Conservation (phyloP, 352 stramenopile genomes). For the Pythium brachiatum region DNA sequence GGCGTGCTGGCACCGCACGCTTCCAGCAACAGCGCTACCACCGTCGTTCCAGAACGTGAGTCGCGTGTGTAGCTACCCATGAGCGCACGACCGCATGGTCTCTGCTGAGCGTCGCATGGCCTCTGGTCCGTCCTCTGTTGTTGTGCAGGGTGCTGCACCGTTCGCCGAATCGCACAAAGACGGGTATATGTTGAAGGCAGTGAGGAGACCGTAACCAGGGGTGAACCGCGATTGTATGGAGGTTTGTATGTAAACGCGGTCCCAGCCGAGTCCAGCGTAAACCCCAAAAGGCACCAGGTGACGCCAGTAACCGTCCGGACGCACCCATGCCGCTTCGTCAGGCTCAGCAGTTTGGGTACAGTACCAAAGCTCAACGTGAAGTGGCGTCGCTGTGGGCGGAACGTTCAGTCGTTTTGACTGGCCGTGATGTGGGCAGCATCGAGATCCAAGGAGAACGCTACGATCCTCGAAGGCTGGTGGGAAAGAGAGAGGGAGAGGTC, state of each 20-base stretch:
- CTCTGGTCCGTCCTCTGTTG: neutral
- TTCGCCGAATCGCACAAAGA: slow-evolving; percentile 16
- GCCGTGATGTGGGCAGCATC: neutral
- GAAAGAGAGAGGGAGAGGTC: too few species aligned
- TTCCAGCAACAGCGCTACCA: neutral
- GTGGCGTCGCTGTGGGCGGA: neutral
- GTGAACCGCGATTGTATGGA: slow-evolving; percentile 15
- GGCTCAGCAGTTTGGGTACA: slow-evolving; percentile 5
- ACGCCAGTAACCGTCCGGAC: slow-evolving; percentile 18
- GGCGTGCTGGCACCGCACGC: neutral
- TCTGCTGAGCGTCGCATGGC: neutral
- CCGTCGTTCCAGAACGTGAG: slow-evolving; percentile 2
- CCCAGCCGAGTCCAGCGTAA: neutral
- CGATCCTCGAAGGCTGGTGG: too few species aligned
- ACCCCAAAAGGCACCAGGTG: neutral
- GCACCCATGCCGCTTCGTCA: neutral
- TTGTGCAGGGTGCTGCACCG: slow-evolving; percentile 7
- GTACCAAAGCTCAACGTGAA: neutral
- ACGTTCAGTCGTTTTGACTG: neutral
- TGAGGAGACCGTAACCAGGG: neutral
- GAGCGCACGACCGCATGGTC: neutral
- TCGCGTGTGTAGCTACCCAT: slow-evolving; percentile 5
- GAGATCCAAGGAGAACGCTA: too few species aligned
- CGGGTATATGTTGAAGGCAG: slow-evolving; percentile 7
- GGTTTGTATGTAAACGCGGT: slow-evolving; percentile 15